Evolutionary conservation across 768 basidiomycete genomes (phyloP), one percentile per base, ranked within the genome.

Genomic region (Tubosaeta brunneosetosa): DNA sequence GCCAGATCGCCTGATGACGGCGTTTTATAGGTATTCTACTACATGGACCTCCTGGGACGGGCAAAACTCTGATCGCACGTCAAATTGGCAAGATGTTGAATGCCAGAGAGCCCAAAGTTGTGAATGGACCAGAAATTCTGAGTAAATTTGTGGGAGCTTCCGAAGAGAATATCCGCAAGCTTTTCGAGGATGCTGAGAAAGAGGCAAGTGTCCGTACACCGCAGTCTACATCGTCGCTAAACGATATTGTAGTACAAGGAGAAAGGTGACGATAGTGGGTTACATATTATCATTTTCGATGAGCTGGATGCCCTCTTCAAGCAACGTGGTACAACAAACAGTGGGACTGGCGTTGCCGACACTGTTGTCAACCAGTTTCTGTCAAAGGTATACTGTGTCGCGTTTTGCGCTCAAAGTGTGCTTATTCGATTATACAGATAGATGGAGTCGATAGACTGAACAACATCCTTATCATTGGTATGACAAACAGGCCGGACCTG

Each of bases 31-130:
- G 91, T 77, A 92, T 99, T 49, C 79, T 99, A 45, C 80, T 99
- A 3, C 90, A 88, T 60, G 97, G 97, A 12, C 97, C 97, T 50
- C 97, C 97, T 1, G 97, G 97, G 64, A 98, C 97, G 9, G 97
- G 97, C 53, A 99, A 99, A 74, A 99, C 97, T 1, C 79, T 99
- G 14, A 91, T 99, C 74, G 97, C 97, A 3, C 79, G 97, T 34
- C 97, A 98, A 77, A 99, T 99, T 55, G 97, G 97, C 12, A 98
- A 97, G 72, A 97, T 99, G 92, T 77, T 98, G 52, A 99, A 99
- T 61, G 97, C 97, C 3, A 78, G 90, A 50, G 97, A 99, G 67
- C 97, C 97, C 33, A 99, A 99, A 71, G 80, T 99, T 50, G 97
- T 99, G 53, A 98, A 98, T 66, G 97, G 97, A 41, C 97, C 97